Evolutionary conservation across 257 asterid genomes (phyloP), one percentile per base, ranked within the genome.

Genomic region (Knoxia roxburghii): DNA sequence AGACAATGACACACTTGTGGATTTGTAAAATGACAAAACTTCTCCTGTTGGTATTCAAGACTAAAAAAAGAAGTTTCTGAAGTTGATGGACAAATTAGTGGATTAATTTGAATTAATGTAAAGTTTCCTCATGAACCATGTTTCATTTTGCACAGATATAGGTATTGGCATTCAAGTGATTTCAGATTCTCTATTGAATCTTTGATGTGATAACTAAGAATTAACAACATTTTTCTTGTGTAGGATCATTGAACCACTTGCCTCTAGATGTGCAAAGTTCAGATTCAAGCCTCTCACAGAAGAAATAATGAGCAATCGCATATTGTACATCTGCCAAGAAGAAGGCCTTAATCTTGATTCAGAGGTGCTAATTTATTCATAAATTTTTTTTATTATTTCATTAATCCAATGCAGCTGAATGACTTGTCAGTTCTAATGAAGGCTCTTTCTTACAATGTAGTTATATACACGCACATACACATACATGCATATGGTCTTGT

Each of bases 161-260:
- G 18, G 24, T 24, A 53, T 26, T 23, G 59, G 59, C 59, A 7
- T 53, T 20, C 17, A 53, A 24, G 59, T 23, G 21, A 23, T 9
- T 64, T 27, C 35, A 33, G 41, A 64, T 64, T 6, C 18, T 45
- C 46, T 66, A 54, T 62, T 8, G 15, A 40, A 15, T 59, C 7
- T 26, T 18, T 46, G 39, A 49, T 21, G 20, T 64, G 37, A 32
- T 55, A 45, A 20, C 56, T 59, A 35, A 57, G 55, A 27, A 41
- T 48, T 59, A 58, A 65, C 46, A 35, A 4, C 60, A 43, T 70
- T 46, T 21, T 40, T 41, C 56, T 60, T 70, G 24, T 72, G 50
- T 82, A 93, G 97, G 82, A 90, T 93, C 64, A 90, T 93, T 60
- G 99, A 93, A 80, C 97, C 99, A 55, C 99, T 90, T 66, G 96